Base-by-base conservation (phyloP, 139 green algal genomes). In the Ettlia oleoabundans region DNA sequence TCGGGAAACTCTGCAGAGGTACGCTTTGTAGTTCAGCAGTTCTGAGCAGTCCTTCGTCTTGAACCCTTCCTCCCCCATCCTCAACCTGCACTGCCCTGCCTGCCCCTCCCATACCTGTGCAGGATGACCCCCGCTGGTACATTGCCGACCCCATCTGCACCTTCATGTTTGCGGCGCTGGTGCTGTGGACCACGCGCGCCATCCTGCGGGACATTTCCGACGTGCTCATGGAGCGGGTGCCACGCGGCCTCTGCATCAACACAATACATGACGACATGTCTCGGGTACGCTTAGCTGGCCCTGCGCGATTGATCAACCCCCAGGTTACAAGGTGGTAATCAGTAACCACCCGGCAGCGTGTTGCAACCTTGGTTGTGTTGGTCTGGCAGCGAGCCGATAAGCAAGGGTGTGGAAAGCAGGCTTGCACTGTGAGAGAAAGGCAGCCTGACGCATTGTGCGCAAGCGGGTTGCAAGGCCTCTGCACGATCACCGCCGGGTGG, bases 151-250 rank as follows among this genome's bases (percentile, higher is more conserved):
- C 94, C 47, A 92, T 98, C 62, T 98, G 96, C 90, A 98, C 96
- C 22, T 97, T 98, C 65, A 2, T 98, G 2, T 98, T 98, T 84
- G 94, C 93, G 4, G 24, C 92, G 7, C 82, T 98, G 65, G 96
- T 98, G 82, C 82, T 98, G 74, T 66, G 92, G 41, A 98, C 94
- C 21, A 98, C 95, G 0, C 71, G 76, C 4, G 70, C 52, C 68
- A 95, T 98, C 78, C 75, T 98, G 74, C 64, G 76, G 1, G 95
- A 98, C 84, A 97, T 98, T 63, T 79, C 91, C 21, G 89, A 98
- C 77, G 92, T 97, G 21, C 90, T 98, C 19, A 98, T 98, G 96
- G 94, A 98, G 89, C 90, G 92, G 32, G 93, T 91, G 73, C 96
- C 96, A 0, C 73, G 82, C 6, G 81, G 91, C 30, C 47, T 95